phyloP scores from a whole-genome alignment of 345 rosid species.

The Atalantia buxifolia region DNA sequence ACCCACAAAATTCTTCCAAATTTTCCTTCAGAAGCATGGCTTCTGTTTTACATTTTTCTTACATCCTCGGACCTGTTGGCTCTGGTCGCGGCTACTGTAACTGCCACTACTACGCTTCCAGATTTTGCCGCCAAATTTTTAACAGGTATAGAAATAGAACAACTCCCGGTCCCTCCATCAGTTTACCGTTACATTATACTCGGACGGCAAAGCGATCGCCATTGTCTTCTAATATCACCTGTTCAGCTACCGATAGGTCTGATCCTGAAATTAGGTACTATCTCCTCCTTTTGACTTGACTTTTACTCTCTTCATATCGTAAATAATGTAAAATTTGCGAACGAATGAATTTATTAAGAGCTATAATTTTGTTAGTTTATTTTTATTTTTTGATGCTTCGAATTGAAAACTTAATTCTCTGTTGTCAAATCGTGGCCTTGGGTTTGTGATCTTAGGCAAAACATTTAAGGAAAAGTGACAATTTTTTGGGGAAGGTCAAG shows the following conservation, averaged over 20 bases:
- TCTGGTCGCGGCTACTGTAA: neutral
- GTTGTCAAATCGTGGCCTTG: neutral
- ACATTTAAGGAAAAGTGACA: neutral
- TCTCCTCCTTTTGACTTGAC: neutral
- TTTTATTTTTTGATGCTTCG: neutral
- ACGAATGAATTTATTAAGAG: neutral
- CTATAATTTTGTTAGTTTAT: neutral
- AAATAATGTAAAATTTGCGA: neutral
- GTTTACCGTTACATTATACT: slow-evolving; percentile 2
- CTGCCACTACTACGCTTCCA: slow-evolving; percentile 9
- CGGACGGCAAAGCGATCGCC: slow-evolving; percentile 11
- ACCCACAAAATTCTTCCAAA: neutral
- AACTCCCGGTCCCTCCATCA: slow-evolving; percentile 4
- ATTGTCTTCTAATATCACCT: slow-evolving; percentile 23
- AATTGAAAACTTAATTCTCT: neutral
- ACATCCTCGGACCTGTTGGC: slow-evolving; percentile 16
- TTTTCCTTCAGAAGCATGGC: slow-evolving; percentile 21
- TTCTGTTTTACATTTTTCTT: slow-evolving; percentile 34
- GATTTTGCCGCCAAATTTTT: slow-evolving; percentile 17
- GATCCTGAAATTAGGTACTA: slow-evolving; percentile 59
- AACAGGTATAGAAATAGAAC: slow-evolving; percentile 8
- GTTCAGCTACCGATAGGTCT: slow-evolving; percentile 57
- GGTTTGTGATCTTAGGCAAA: neutral
- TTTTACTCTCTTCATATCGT: neutral
- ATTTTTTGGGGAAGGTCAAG: neutral